phyloP scores from a whole-genome alignment of 495 filamentous ascomycete genomes.

The Cercophora scortea region DNA sequence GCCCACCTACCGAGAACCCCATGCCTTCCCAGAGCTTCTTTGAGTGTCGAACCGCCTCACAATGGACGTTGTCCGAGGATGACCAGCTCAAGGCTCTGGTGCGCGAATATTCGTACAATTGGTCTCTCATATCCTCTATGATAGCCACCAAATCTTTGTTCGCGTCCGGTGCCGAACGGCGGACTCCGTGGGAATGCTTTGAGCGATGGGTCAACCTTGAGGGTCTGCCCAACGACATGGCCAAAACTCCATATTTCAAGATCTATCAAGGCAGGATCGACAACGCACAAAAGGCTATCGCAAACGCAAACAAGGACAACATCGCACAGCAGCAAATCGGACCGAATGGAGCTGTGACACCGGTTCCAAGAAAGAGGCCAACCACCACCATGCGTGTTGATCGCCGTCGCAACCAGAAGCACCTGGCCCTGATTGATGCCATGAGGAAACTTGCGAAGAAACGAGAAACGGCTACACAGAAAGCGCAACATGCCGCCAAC shows the following conservation, averaged over 20 bases:
- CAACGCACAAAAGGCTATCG: constrained; percentile 58
- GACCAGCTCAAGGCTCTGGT: constrained; percentile 78
- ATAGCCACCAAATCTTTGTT: constrained; percentile 66
- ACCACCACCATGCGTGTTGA: constrained; percentile 75
- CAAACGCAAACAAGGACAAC: constrained; percentile 53
- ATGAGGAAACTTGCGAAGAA: constrained; percentile 96
- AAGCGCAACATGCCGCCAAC: constrained; percentile 71
- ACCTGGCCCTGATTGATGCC: constrained; percentile 80
- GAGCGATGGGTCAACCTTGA: constrained; percentile 91
- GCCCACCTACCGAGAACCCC: constrained; percentile 79
- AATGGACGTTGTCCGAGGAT: constrained; percentile 86
- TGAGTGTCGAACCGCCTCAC: constrained; percentile 73
- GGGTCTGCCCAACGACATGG: constrained; percentile 82
- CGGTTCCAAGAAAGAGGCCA: constrained; percentile 50
- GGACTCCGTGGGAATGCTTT: constrained; percentile 98
- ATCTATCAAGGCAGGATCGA: constrained; percentile 76
- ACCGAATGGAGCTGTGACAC: constrained; percentile 48
- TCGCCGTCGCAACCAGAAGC: constrained; percentile 71
- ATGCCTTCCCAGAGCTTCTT: constrained; percentile 90
- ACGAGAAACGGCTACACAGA: constrained; percentile 73
- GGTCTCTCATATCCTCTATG: constrained; percentile 82
- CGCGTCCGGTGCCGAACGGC: constrained; percentile 74
- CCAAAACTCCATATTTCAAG: constrained; percentile 86
- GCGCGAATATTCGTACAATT: constrained; percentile 92
- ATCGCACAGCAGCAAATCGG: constrained; percentile 46